Percentiles rank a stretch among this genome's conserved stretches.
phyloP scores from a whole-genome alignment of 768 basidiomycete genomes.

The Mycena pura region DNA sequence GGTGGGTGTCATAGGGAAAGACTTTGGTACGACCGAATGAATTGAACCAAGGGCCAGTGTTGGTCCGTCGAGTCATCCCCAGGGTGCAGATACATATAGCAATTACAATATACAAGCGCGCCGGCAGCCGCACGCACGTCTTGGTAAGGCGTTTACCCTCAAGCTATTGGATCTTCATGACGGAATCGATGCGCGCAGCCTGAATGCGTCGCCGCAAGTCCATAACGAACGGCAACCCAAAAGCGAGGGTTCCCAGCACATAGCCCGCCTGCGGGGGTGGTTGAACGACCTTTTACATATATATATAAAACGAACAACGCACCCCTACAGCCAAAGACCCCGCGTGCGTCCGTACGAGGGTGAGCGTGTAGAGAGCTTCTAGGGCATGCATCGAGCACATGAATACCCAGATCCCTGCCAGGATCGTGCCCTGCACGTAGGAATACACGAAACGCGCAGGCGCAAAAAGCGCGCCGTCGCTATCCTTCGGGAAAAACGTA shows the following conservation, averaged over 20 bases:
- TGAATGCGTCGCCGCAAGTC: neutral
- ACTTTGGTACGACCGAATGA: too few species aligned
- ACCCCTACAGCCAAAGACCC: neutral
- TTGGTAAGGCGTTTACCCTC: too few species aligned
- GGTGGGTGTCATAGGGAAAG: too few species aligned
- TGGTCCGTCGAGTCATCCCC: too few species aligned
- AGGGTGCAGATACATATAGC: too few species aligned
- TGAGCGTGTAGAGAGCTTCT: neutral
- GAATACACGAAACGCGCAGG: neutral
- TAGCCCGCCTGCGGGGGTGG: neutral
- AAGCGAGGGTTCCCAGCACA: neutral
- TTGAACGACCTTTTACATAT: neutral
- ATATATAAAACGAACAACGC: neutral
- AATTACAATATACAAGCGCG: too few species aligned
- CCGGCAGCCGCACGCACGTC: too few species aligned
- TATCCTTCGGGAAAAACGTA: neutral
- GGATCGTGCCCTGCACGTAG: neutral
- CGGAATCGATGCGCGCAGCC: neutral
- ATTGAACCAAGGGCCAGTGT: too few species aligned
- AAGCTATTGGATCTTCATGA: conserved; percentile 2
- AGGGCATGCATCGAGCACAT: neutral
- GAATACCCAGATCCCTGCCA: neutral
- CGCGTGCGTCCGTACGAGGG: neutral
- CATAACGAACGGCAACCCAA: neutral
- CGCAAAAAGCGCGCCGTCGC: neutral